phyloP scores from a whole-genome alignment of 768 basidiomycete genomes.

The Suillus bovinus region DNA sequence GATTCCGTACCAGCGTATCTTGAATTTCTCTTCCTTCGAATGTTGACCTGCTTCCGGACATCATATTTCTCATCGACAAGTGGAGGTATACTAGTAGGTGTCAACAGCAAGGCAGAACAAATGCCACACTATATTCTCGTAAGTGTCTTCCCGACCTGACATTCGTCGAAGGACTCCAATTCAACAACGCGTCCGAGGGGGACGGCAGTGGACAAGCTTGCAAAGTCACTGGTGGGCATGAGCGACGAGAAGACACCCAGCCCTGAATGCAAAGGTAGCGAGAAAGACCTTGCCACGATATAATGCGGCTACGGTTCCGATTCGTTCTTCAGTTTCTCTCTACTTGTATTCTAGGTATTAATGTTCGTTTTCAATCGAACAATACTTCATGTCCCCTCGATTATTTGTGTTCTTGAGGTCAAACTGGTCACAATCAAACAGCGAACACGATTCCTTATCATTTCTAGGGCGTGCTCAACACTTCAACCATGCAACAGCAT shows the following conservation, averaged over 20 bases:
- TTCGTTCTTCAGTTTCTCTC: background rate
- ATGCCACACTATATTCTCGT: background rate
- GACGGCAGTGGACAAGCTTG: constrained; percentile 1
- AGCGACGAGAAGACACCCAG: constrained; percentile 9
- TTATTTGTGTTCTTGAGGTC: background rate
- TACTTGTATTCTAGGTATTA: background rate
- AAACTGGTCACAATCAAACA: background rate
- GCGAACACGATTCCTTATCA: too few relatives aligned
- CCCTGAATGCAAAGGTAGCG: background rate
- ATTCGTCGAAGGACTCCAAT: background rate
- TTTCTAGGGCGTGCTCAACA: too few relatives aligned
- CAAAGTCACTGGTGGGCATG: background rate
- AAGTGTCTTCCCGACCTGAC: background rate
- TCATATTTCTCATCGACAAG: background rate
- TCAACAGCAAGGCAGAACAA: background rate
- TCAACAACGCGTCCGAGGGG: background rate
- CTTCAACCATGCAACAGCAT: too few relatives aligned
- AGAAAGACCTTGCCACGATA: background rate
- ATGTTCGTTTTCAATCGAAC: background rate
- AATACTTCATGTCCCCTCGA: background rate
- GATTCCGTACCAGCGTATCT: constrained; percentile 1
- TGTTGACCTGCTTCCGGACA: background rate
- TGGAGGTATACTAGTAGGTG: background rate
- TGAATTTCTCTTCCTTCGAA: background rate
- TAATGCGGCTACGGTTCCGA: background rate